These are phyloP conservation scores for Avena insularis DNA, from an alignment of 176 grass and related monocot species.

Conservation along the genomic window DNA sequence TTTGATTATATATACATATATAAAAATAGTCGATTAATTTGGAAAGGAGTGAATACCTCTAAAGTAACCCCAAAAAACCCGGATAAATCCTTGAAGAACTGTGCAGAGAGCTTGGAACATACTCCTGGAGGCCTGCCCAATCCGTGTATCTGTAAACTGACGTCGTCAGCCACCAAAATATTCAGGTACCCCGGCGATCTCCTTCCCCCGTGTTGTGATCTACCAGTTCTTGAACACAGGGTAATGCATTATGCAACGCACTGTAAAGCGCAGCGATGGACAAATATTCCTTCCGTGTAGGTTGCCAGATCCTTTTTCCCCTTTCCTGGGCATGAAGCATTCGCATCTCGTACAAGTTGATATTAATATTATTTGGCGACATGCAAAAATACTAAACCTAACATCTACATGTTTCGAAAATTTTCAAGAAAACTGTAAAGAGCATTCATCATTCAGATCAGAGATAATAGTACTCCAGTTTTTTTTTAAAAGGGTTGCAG, in stretches of 20 bases:
- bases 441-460: too few relatives aligned
- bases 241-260: not conserved
- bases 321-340: slow-evolving; percentile 29
- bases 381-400: too few relatives aligned
- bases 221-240: not conserved
- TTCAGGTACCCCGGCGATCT: not conserved
- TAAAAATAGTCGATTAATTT: too few relatives aligned
- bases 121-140: not conserved
- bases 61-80: not conserved
- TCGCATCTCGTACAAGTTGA: too few relatives aligned
- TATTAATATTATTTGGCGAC: too few relatives aligned
- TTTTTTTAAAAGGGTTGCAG: too few relatives aligned
- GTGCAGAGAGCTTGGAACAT: not conserved
- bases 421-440: too few relatives aligned
- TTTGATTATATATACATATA: too few relatives aligned
- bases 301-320: too few relatives aligned
- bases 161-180: not conserved
- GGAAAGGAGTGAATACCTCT: not conserved
- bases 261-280: not conserved
- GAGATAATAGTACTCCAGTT: too few relatives aligned
- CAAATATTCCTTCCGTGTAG: slow-evolving; percentile 36
- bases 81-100: not conserved
- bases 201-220: not conserved
- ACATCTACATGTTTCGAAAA: too few relatives aligned
- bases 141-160: not conserved